These are phyloP conservation scores for Chamaecrista fasciculata DNA, from an alignment of 306 rosid species.

Conservation along the genomic window DNA sequence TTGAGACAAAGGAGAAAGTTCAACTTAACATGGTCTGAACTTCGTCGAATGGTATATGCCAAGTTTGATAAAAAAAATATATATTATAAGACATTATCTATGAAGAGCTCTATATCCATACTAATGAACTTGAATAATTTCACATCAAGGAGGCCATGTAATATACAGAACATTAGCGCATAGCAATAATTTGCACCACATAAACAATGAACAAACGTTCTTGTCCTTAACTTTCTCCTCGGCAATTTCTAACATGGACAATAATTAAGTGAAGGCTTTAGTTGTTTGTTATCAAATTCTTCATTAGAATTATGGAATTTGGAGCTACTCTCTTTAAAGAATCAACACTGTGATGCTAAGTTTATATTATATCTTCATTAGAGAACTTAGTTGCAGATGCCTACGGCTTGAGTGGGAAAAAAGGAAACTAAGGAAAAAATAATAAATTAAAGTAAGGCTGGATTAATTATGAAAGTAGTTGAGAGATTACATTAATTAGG, in stretches of 20 bases:
- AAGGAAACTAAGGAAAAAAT: no score
- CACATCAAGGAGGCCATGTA: background rate
- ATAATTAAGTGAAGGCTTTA: background rate
- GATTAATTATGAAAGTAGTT: no score
- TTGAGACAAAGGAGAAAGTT: background rate
- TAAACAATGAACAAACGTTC: background rate
- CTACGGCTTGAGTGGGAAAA: no score
- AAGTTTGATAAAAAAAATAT: background rate
- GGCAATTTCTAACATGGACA: background rate
- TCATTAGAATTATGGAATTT: background rate
- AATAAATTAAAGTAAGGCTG: no score
- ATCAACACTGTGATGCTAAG: background rate
- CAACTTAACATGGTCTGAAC: background rate
- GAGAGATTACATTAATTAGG: no score
- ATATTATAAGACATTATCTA: background rate
- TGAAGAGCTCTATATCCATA: background rate
- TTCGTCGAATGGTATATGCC: background rate
- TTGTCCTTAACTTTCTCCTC: background rate
- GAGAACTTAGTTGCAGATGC: background rate
- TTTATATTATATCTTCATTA: background rate
- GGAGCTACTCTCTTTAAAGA: background rate
- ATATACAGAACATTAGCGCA: background rate
- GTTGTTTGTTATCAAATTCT: background rate
- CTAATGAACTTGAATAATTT: background rate
- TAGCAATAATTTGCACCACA: no score